Conservation (phyloP, 2,329 filamentous ascomycete species). For the Paracamarosporium sp. region DNA sequence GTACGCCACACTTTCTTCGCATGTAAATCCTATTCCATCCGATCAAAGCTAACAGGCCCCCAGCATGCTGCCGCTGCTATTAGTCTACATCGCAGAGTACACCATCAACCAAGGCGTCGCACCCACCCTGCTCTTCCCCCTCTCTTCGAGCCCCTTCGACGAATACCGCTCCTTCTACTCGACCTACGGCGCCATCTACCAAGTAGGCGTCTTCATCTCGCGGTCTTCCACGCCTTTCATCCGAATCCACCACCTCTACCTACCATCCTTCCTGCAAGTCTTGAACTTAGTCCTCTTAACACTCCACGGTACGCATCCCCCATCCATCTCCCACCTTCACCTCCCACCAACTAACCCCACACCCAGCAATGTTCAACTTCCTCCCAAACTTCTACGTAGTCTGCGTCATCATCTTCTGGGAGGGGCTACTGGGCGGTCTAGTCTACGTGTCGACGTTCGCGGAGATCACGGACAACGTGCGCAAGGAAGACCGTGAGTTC, state of each 20-base stretch:
- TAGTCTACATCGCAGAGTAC: slow-evolving; percentile 96
- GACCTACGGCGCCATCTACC: slow-evolving; percentile 93
- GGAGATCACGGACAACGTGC: slow-evolving; percentile 86
- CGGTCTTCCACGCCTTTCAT: slow-evolving; percentile 89
- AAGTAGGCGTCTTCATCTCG: slow-evolving; percentile 93
- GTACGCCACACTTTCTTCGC: slow-evolving; percentile 47
- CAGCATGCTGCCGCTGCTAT: slow-evolving; percentile 84
- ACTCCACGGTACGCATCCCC: slow-evolving; percentile 58
- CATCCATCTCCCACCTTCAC: not conserved
- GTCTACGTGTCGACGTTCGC: slow-evolving; percentile 94
- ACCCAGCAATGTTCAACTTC: slow-evolving; percentile 73
- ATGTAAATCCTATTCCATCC: not conserved
- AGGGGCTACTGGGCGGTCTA: slow-evolving; percentile 85
- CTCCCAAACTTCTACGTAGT: slow-evolving; percentile 87
- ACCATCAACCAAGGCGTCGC: slow-evolving; percentile 96
- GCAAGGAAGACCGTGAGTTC: slow-evolving; percentile 82
- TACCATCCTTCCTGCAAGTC: slow-evolving; percentile 82
- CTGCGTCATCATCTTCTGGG: slow-evolving; percentile 89
- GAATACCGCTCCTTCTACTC: slow-evolving; percentile 91
- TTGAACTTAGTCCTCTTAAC: slow-evolving; percentile 77
- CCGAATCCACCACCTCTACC: slow-evolving; percentile 79
- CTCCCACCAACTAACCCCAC: not conserved
- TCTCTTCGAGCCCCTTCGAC: slow-evolving; percentile 76
- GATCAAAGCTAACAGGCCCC: slow-evolving; percentile 10
- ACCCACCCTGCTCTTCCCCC: slow-evolving; percentile 86